Evolutionary conservation across 2,329 filamentous ascomycete genomes (phyloP), one percentile per base, ranked within the genome.

Genomic region (Teratosphaeriaceae sp.): DNA sequence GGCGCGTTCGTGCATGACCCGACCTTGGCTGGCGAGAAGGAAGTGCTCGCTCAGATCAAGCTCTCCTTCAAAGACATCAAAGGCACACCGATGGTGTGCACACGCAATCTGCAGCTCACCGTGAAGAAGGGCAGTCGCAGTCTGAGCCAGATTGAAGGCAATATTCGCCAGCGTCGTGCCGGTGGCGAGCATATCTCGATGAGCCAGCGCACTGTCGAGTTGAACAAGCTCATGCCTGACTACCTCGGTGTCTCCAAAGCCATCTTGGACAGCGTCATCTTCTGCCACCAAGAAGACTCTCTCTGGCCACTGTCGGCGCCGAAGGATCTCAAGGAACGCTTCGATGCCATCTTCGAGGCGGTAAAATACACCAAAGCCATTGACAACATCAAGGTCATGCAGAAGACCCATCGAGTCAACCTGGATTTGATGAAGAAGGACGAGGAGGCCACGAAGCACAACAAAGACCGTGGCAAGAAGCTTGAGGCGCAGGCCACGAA

Each of bases 281-380:
- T 98, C 67, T 98, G 92, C 63, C 92, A 98, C 60, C 92, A 98
- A 61, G 92, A 98, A 62, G 92, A 98, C 54, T 96, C 90, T 20
- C 68, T 97, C 21, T 98, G 92, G 92, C 92, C 92, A 0, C 82
- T 98, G 75, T 94, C 88, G 60, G 87, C 94, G 57, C 88, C 92
- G 0, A 72, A 78, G 0, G 79, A 79, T 1, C 71, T 98, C 39
- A 98, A 98, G 67, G 94, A 94, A 64, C 84, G 82, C 40, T 98
- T 98, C 47, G 92, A 98, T 60, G 88, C 95, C 61, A 98, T 98
- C 9, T 98, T 98, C 54, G 92, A 97, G 66, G 92, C 92, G 1
- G 74, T 87, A 66, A 96, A 95, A 62, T 98, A 97, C 65, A 95
- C 89, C 24, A 96, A 95, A 59, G 92, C 89, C 15, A 94, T 98